A percentile compares a stretch with the other conserved stretches of the same genome.
Conservation (phyloP, 805 yeast species). For the Yamadazyma ubonensis region DNA sequence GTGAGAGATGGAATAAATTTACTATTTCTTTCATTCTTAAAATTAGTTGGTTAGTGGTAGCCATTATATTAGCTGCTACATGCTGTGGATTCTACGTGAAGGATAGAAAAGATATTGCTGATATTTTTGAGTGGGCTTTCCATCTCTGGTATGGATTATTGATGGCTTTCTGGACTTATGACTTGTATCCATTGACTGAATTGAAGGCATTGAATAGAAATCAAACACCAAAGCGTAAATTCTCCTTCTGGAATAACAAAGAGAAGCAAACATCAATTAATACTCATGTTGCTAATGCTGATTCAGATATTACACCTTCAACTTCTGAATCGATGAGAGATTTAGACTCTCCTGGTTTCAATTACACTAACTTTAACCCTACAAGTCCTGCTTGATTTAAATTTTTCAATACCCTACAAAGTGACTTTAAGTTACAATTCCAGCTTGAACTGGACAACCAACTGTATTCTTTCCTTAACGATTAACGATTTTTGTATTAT, state of each 20-base stretch:
- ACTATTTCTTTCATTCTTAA: conserved; percentile 26
- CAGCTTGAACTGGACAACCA: not conserved
- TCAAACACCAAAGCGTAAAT: conserved; percentile 8
- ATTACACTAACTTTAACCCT: conserved; percentile 14
- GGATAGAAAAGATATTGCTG: conserved; percentile 17
- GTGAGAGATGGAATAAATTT: conserved; percentile 29
- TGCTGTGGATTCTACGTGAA: conserved; percentile 23
- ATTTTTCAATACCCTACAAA: too few relatives aligned
- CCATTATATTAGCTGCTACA: conserved; percentile 20
- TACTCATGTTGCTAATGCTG: conserved; percentile 13
- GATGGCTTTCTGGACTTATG: conserved; percentile 29
- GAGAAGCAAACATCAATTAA: conserved; percentile 9
- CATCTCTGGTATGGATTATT: conserved; percentile 28
- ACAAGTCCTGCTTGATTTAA: conserved; percentile 6
- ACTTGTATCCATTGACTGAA: conserved; percentile 28
- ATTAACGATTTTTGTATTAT: conserved; percentile 11
- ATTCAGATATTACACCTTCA: conserved; percentile 12
- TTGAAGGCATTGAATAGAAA: conserved; percentile 15
- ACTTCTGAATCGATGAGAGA: conserved; percentile 11
- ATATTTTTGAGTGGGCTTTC: conserved; percentile 27
- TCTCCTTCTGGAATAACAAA: conserved; percentile 14
- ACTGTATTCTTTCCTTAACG: conserved; percentile 12
- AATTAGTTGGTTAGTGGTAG: conserved; percentile 23
- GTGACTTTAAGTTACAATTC: too few relatives aligned
- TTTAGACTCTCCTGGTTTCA: conserved; percentile 14